These are phyloP conservation scores for Stereocaulon alpinum DNA, from an alignment of 495 filamentous ascomycete genomes.

Conservation along the genomic window DNA sequence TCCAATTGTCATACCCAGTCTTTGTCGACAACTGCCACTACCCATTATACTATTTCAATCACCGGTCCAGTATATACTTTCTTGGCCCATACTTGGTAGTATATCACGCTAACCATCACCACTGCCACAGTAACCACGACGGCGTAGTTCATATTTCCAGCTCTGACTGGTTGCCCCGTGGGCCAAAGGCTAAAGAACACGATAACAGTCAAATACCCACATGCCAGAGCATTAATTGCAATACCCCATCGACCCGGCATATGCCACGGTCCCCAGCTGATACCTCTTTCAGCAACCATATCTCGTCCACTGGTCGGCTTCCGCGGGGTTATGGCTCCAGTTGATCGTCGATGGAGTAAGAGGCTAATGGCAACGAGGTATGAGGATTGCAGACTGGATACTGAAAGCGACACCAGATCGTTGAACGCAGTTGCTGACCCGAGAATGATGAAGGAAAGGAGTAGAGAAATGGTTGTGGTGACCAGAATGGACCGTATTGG, in stretches of 20 bases:
- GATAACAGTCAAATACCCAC: not conserved
- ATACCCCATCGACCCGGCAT: conserved; percentile 6
- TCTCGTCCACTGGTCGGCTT: not conserved
- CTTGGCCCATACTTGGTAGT: conserved; percentile 4
- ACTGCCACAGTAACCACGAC: conserved; percentile 5
- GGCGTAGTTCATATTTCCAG: conserved; percentile 12
- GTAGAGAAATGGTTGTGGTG: conserved; percentile 33
- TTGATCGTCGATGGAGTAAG: conserved; percentile 1
- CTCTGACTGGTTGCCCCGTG: not conserved
- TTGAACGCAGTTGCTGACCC: conserved; percentile 41
- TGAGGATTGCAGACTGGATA: conserved; percentile 28
- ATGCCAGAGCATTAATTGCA: not conserved
- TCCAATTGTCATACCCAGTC: no score
- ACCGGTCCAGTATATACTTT: conserved; percentile 3
- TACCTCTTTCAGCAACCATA: not conserved
- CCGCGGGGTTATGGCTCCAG: conserved; percentile 4
- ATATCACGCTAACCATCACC: conserved; percentile 3
- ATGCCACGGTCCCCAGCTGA: conserved; percentile 12
- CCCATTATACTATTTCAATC: no score
- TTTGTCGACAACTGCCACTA: no score
- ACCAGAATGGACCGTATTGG: conserved; percentile 42
- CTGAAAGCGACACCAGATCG: conserved; percentile 34
- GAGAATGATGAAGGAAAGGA: conserved; percentile 37
- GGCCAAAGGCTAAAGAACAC: conserved; percentile 16
- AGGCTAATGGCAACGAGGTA: conserved; percentile 26